Evolutionary conservation across 306 rosid species (phyloP).

Genomic region (Begonia loranthoides): DNA sequence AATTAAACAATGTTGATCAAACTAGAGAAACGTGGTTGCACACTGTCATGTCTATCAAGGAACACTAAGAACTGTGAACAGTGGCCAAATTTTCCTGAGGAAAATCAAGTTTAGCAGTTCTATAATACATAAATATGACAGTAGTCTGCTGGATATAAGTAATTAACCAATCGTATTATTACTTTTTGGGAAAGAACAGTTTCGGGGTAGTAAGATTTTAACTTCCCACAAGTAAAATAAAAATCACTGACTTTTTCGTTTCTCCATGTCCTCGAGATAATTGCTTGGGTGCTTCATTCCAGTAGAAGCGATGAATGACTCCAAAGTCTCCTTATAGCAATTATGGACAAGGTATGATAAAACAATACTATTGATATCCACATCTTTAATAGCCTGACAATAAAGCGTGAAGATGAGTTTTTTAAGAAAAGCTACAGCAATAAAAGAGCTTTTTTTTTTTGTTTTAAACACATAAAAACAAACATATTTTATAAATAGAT

Average conservation of each 20-base stretch:
- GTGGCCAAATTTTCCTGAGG: too few species aligned
- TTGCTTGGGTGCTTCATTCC: conserved; percentile 56
- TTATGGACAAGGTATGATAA: conserved; percentile 81
- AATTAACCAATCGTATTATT: too few species aligned
- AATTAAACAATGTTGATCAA: too few species aligned
- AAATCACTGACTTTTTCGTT: conserved; percentile 57
- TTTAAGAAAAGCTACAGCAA: neutral
- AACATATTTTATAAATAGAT: too few species aligned
- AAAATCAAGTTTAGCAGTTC: too few species aligned
- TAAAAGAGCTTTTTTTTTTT: conserved; percentile 6
- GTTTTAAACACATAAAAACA: neutral
- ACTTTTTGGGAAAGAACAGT: neutral
- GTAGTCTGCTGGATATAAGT: too few species aligned
- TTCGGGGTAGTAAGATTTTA: neutral
- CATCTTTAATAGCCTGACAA: conserved; percentile 55
- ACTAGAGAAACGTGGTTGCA: too few species aligned
- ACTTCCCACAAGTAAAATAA: conserved; percentile 4
- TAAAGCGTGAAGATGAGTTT: neutral
- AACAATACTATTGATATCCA: conserved; percentile 51
- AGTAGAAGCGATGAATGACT: conserved; percentile 57
- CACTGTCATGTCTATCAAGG: too few species aligned
- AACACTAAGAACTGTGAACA: too few species aligned
- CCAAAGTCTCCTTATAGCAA: conserved; percentile 66
- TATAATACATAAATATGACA: too few species aligned
- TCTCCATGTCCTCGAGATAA: conserved; percentile 59